These are phyloP conservation scores for Mucuna pruriens DNA, from an alignment of 306 rosid genomes.

Conservation along the genomic window DNA sequence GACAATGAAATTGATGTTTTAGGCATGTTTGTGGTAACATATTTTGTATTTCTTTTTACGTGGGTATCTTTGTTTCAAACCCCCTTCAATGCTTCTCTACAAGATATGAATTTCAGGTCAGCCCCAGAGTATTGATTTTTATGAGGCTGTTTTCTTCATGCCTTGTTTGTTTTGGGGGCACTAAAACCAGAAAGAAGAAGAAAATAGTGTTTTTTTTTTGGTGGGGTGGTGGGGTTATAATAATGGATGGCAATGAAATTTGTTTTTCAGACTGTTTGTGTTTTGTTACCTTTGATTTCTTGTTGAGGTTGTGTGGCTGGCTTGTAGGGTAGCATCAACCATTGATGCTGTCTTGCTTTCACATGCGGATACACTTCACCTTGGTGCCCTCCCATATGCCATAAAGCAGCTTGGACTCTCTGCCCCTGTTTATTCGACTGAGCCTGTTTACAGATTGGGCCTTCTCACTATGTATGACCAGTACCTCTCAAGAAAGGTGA, in stretches of 20 bases:
- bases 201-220: not conserved
- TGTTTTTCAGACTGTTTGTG: slow-evolving; percentile 13
- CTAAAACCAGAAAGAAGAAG: not conserved
- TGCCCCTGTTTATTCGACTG: slow-evolving; percentile 83
- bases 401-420: slow-evolving; percentile 82
- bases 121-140: slow-evolving; percentile 9
- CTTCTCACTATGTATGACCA: slow-evolving; percentile 98
- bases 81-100: no score
- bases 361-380: slow-evolving; percentile 91
- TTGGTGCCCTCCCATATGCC: slow-evolving; percentile 93
- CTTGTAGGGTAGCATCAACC: slow-evolving; percentile 75
- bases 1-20: not conserved
- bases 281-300: slow-evolving; percentile 26
- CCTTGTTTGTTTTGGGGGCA: not conserved
- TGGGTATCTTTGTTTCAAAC: no score
- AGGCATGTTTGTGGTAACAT: not conserved
- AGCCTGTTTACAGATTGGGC: slow-evolving; percentile 87
- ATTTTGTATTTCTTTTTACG: no score
- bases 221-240: not conserved
- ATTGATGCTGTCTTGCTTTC: slow-evolving; percentile 90
- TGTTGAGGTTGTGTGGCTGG: slow-evolving; percentile 26
- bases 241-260: slow-evolving; percentile 4
- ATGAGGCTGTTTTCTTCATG: not conserved
- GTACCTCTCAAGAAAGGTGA: slow-evolving; percentile 82
- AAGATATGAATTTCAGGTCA: not conserved